These are phyloP conservation scores for Myxozyma monticola DNA, from an alignment of 805 yeast species.

Conservation along the genomic window DNA sequence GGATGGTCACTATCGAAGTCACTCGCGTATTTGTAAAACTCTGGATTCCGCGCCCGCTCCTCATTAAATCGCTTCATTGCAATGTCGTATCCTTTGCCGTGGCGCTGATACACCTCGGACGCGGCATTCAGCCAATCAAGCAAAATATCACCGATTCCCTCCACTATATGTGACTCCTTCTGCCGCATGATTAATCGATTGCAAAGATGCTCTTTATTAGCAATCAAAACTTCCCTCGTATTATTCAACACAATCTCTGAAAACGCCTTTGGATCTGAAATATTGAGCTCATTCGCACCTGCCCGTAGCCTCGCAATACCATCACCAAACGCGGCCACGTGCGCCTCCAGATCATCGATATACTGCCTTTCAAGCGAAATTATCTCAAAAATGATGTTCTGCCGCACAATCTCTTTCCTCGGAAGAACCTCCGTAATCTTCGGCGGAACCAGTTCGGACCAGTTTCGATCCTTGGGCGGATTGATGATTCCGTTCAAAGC, in stretches of 20 bases:
- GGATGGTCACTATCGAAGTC: slow-evolving; percentile 8
- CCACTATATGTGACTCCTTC: slow-evolving; percentile 62
- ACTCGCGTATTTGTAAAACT: slow-evolving; percentile 57
- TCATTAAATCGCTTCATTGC: slow-evolving; percentile 48
- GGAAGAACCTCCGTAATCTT: slow-evolving; percentile 22
- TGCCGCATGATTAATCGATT: slow-evolving; percentile 60
- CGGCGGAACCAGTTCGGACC: slow-evolving; percentile 21
- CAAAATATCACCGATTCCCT: slow-evolving; percentile 62
- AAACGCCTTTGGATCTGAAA: slow-evolving; percentile 56
- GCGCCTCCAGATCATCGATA: slow-evolving; percentile 64
- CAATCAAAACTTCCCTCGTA: slow-evolving; percentile 54
- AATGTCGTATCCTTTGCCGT: slow-evolving; percentile 49
- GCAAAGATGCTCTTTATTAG: slow-evolving; percentile 56
- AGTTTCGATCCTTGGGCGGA: slow-evolving; percentile 23
- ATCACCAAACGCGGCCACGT: slow-evolving; percentile 57
- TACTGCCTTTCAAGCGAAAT: slow-evolving; percentile 70
- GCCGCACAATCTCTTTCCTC: slow-evolving; percentile 56
- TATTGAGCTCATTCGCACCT: slow-evolving; percentile 43
- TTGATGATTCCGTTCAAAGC: background rate
- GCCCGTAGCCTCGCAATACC: too few relatives aligned
- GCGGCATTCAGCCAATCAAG: slow-evolving; percentile 65
- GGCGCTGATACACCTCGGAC: slow-evolving; percentile 52
- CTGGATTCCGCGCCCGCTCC: slow-evolving; percentile 42
- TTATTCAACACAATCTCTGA: slow-evolving; percentile 58
- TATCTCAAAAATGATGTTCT: slow-evolving; percentile 73